These are phyloP conservation scores for Boletellus sp. DNA, from an alignment of 1,284 basidiomycete species.

Conservation along the genomic window DNA sequence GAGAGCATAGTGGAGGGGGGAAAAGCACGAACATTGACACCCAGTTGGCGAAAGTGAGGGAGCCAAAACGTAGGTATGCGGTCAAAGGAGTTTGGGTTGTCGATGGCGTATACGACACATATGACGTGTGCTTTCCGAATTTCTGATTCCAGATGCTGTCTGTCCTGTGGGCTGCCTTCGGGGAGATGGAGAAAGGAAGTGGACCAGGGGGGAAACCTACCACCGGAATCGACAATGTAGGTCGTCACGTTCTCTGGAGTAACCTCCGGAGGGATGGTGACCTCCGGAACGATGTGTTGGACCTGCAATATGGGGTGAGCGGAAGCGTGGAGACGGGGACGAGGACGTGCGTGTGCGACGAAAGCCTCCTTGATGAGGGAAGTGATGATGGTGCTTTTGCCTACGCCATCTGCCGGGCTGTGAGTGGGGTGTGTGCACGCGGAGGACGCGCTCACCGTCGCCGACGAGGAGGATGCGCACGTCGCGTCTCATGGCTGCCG, in stretches of 20 bases:
- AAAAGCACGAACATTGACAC: constrained; percentile 73
- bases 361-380: constrained; percentile 94
- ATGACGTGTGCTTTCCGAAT: constrained; percentile 97
- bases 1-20: neutral
- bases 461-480: constrained; percentile 92
- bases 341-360: constrained; percentile 68
- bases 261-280: constrained; percentile 93
- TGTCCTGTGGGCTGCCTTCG: constrained; percentile 72
- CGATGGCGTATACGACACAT: constrained; percentile 94
- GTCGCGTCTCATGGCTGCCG: constrained; percentile 71
- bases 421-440: neutral
- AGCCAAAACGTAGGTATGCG: constrained; percentile 98
- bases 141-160: constrained; percentile 88
- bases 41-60: constrained; percentile 92
- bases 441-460: constrained; percentile 59
- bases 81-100: constrained; percentile 93
- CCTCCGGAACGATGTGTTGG: constrained; percentile 89
- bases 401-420: constrained; percentile 71
- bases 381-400: constrained; percentile 93
- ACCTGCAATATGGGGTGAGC: constrained; percentile 49
- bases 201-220: constrained; percentile 45
- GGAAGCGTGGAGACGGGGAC: constrained; percentile 1
- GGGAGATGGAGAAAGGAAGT: constrained; percentile 14
- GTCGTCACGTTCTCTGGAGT: constrained; percentile 95
- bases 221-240: constrained; percentile 92